Conservation (phyloP, 2,329 filamentous ascomycete genomes). For the Aspergillus luchuensis region DNA sequence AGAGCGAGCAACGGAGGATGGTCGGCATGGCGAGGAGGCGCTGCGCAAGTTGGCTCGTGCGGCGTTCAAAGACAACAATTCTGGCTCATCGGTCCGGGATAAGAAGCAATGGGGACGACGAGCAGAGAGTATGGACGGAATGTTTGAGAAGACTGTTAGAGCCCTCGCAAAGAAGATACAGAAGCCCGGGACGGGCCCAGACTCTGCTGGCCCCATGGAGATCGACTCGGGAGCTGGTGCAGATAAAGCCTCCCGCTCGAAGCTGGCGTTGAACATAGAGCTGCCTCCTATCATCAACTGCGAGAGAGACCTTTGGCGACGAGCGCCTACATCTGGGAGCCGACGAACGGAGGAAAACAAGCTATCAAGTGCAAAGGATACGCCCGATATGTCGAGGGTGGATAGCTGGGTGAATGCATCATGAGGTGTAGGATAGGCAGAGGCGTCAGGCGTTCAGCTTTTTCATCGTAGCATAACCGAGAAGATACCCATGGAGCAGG, state of each 20-base stretch:
- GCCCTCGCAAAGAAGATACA: conserved; percentile 48
- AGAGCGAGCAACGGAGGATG: conserved; percentile 66
- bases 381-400: conserved; percentile 24
- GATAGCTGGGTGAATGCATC: conserved; percentile 29
- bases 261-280: conserved; percentile 39
- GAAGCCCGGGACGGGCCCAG: conserved; percentile 29
- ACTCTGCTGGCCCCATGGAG: conserved; percentile 33
- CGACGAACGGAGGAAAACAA: conserved; percentile 38
- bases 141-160: conserved; percentile 60
- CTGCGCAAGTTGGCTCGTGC: conserved; percentile 62
- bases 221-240: conserved; percentile 29
- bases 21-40: conserved; percentile 65
- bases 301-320: conserved; percentile 60
- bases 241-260: conserved; percentile 30
- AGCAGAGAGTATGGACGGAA: conserved; percentile 47
- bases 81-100: conserved; percentile 44
- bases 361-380: conserved; percentile 26
- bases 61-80: conserved; percentile 44
- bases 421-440: conserved; percentile 12
- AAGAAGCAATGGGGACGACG: conserved; percentile 44
- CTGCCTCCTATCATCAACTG: conserved; percentile 60
- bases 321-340: conserved; percentile 42
- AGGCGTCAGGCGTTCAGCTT: conserved; percentile 23
- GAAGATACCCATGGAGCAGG: conserved; percentile 38
- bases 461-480: conserved; percentile 27